A percentile compares a stretch with the other conserved stretches of the same genome.
phyloP scores from a whole-genome alignment of 768 basidiomycete species.

The Macrocybe gigantea region DNA sequence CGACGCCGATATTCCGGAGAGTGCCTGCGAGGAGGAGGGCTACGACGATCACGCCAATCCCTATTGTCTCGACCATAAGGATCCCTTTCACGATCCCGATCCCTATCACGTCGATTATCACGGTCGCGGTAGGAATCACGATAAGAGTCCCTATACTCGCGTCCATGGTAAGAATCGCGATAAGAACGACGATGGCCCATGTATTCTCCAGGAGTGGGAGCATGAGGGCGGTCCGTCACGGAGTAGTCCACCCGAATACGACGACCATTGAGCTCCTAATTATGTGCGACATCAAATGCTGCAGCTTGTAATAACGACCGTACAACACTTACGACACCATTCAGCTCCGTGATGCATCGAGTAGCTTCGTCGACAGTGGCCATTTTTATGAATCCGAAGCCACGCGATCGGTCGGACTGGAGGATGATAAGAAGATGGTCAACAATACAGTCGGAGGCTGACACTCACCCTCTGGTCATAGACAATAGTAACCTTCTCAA shows the following conservation, averaged over 20 bases:
- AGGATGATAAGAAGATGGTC: conserved; percentile 10
- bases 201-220: conserved; percentile 96
- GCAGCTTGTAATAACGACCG: neutral
- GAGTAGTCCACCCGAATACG: conserved; percentile 97
- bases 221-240: conserved; percentile 89
- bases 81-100: conserved; percentile 52
- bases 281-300: neutral
- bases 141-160: conserved; percentile 28
- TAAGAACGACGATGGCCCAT: conserved; percentile 81
- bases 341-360: conserved; percentile 83
- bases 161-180: conserved; percentile 30
- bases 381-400: conserved; percentile 98
- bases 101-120: conserved; percentile 44
- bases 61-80: conserved; percentile 65
- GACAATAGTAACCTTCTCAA: conserved; percentile 94
- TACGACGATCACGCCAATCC: conserved; percentile 80
- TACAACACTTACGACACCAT: conserved; percentile 69
- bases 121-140: conserved; percentile 46
- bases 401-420: conserved; percentile 92
- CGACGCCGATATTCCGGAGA: conserved; percentile 75
- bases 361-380: conserved; percentile 80
- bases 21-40: conserved; percentile 63
- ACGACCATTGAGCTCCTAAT: conserved; percentile 88
- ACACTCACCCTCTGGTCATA: conserved; percentile 89
- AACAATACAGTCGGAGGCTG: neutral